phyloP scores from a whole-genome alignment of 495 filamentous ascomycete species.

The Clavariopsis aquatica region DNA sequence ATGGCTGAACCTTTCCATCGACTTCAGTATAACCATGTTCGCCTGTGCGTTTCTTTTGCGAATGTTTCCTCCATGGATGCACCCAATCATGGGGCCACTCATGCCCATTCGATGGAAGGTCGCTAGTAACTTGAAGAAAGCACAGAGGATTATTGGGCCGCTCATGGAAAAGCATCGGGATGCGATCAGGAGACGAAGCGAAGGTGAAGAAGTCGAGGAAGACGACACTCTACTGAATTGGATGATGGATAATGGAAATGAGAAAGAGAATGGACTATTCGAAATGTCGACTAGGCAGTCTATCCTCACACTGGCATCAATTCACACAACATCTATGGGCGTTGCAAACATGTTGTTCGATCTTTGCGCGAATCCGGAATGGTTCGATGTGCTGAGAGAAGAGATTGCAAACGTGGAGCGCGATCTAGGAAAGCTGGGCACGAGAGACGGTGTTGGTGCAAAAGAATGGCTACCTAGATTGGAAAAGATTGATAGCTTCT shows the following conservation, averaged over 20 bases:
- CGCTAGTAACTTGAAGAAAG: slow-evolving; percentile 12
- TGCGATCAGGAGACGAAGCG: background rate
- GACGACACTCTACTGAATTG: slow-evolving; percentile 28
- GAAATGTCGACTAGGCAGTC: slow-evolving; percentile 20
- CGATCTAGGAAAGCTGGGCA: slow-evolving; percentile 33
- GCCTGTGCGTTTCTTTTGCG: slow-evolving; percentile 18
- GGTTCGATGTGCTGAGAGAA: slow-evolving; percentile 52
- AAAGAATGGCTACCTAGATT: slow-evolving; percentile 49
- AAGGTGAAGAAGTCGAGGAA: slow-evolving; percentile 3
- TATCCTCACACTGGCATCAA: slow-evolving; percentile 27
- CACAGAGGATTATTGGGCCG: slow-evolving; percentile 19
- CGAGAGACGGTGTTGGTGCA: slow-evolving; percentile 38
- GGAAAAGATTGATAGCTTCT: slow-evolving; percentile 57
- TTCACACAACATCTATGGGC: slow-evolving; percentile 32
- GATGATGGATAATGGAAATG: slow-evolving; percentile 32
- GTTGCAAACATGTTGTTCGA: slow-evolving; percentile 44
- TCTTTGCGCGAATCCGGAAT: slow-evolving; percentile 52
- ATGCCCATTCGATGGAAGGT: slow-evolving; percentile 11
- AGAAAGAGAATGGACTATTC: slow-evolving; percentile 5
- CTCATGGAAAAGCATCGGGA: slow-evolving; percentile 22
- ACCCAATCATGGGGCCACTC: slow-evolving; percentile 20
- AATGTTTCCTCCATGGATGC: slow-evolving; percentile 22
- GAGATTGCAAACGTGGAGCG: slow-evolving; percentile 52
- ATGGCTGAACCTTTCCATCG: slow-evolving; percentile 25
- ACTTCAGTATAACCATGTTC: slow-evolving; percentile 24